Evolutionary conservation across 495 filamentous ascomycete genomes (phyloP).

Genomic region (Parachaetomium inaequale): DNA sequence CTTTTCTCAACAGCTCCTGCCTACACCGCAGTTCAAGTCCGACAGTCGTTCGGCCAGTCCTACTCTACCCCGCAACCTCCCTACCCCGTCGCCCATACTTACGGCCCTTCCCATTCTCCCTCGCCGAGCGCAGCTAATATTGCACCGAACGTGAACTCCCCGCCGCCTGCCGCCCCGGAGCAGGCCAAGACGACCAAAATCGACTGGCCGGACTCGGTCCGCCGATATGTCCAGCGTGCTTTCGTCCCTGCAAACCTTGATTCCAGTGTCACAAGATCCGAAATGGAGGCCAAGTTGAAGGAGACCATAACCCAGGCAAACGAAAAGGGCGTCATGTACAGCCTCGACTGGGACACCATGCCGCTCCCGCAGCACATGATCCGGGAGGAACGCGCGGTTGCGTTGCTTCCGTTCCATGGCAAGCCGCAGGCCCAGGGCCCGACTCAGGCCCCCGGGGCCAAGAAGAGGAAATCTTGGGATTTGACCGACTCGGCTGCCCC

Average conservation of each 20-base stretch:
- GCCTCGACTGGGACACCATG: conserved; percentile 75
- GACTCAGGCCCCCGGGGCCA: conserved; percentile 24
- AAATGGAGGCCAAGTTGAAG: conserved; percentile 83
- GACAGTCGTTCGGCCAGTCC: conserved; percentile 43
- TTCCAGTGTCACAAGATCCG: conserved; percentile 57
- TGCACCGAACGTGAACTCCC: conserved; percentile 17
- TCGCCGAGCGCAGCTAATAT: conserved; percentile 29
- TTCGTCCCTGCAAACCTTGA: conserved; percentile 70
- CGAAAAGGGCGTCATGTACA: conserved; percentile 61
- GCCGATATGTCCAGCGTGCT: conserved; percentile 76
- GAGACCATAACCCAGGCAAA: conserved; percentile 77
- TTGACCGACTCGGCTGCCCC: conserved; percentile 20
- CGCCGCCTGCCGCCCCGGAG: conserved; percentile 24
- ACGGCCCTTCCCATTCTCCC: conserved; percentile 23
- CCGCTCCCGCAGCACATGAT: conserved; percentile 88
- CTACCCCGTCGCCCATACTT: conserved; percentile 29
- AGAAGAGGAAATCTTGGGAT: conserved; percentile 81
- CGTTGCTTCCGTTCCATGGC: conserved; percentile 23
- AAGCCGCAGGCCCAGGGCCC: background rate
- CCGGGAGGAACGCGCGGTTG: conserved; percentile 60
- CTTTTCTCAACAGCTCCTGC: conserved; percentile 35
- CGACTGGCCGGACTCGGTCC: conserved; percentile 72
- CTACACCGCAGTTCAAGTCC: conserved; percentile 51
- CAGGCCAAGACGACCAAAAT: conserved; percentile 56
- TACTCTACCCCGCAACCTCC: conserved; percentile 32